Percentiles rank a stretch among this genome's conserved stretches.
Conservation (phyloP, 306 rosid species). For the Prunus davidiana region DNA sequence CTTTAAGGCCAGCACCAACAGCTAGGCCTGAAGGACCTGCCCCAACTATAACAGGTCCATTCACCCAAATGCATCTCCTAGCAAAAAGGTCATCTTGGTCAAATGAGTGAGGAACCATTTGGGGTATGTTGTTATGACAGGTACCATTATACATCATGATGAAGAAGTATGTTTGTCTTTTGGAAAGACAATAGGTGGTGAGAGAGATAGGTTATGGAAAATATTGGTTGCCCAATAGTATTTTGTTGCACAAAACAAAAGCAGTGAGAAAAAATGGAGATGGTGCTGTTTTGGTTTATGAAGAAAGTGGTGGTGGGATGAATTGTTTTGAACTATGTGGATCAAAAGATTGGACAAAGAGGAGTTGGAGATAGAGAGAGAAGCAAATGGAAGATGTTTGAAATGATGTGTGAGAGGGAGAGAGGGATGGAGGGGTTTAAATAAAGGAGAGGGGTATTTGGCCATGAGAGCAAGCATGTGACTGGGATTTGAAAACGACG, state of each 20-base stretch:
- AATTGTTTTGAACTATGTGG: too few relatives aligned
- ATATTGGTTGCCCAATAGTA: background rate
- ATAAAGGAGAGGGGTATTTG: conserved; percentile 29
- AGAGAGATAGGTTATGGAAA: background rate
- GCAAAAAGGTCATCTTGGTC: conserved; percentile 43
- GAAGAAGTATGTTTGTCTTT: background rate
- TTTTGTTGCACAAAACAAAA: background rate
- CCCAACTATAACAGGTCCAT: conserved; percentile 86
- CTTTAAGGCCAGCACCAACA: conserved; percentile 73
- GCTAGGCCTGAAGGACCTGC: conserved; percentile 95
- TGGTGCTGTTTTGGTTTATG: background rate
- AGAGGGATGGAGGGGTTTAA: conserved; percentile 42
- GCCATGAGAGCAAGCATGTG: conserved; percentile 44
- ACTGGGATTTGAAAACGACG: conserved; percentile 40
- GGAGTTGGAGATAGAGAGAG: conserved; percentile 1
- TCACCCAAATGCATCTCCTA: conserved; percentile 62
- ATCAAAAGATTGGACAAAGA: background rate
- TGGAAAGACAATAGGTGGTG: background rate
- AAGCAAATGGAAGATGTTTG: conserved; percentile 22
- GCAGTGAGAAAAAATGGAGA: background rate
- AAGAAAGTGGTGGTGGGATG: too few relatives aligned
- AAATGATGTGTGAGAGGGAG: conserved; percentile 43
- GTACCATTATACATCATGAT: conserved; percentile 16
- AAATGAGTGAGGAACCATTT: conserved; percentile 26
- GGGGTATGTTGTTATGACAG: conserved; percentile 39